Conservation (phyloP, 2,329 filamentous ascomycete genomes). For the Monosporascus sp. region DNA sequence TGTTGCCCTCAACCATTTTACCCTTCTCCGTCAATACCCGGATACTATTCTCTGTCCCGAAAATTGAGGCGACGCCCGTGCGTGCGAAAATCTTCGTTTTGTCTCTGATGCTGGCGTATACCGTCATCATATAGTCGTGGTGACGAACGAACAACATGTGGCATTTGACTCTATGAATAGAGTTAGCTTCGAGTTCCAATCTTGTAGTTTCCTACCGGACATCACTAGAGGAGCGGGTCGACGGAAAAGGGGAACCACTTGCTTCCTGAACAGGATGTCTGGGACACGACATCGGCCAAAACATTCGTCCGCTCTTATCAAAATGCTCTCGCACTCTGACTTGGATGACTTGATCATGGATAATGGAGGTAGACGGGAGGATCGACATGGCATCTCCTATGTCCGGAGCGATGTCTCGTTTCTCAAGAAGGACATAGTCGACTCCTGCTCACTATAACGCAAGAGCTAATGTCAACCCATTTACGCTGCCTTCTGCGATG, state of each 20-base stretch:
- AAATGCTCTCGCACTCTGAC: slow-evolving; percentile 6
- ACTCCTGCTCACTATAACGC: slow-evolving; percentile 12
- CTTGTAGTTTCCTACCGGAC: too few relatives aligned
- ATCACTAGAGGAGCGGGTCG: too few relatives aligned
- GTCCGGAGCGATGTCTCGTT: slow-evolving; percentile 12
- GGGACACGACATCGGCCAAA: slow-evolving; percentile 5
- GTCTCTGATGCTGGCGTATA: slow-evolving; percentile 9
- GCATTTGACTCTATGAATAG: slow-evolving; percentile 2
- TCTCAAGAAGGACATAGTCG: slow-evolving; percentile 14
- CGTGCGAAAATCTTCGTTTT: slow-evolving; percentile 5
- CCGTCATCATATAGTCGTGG: slow-evolving; percentile 2
- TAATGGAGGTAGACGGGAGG: slow-evolving; percentile 1
- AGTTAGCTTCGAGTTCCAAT: not conserved
- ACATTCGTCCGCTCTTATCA: slow-evolving; percentile 8
- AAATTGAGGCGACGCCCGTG: slow-evolving; percentile 5
- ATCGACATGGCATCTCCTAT: slow-evolving; percentile 11
- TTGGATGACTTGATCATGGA: slow-evolving; percentile 1
- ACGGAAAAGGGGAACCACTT: too few relatives aligned
- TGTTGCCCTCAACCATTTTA: slow-evolving; percentile 8
- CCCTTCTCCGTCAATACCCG: slow-evolving; percentile 9
- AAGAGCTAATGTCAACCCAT: slow-evolving; percentile 10
- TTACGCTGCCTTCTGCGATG: slow-evolving; percentile 13
- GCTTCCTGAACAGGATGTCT: too few relatives aligned
- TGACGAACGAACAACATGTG: slow-evolving; percentile 6
- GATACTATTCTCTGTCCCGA: slow-evolving; percentile 9